Conservation (phyloP, 805 yeast genomes). For the Tanozyma kutaoensis region DNA sequence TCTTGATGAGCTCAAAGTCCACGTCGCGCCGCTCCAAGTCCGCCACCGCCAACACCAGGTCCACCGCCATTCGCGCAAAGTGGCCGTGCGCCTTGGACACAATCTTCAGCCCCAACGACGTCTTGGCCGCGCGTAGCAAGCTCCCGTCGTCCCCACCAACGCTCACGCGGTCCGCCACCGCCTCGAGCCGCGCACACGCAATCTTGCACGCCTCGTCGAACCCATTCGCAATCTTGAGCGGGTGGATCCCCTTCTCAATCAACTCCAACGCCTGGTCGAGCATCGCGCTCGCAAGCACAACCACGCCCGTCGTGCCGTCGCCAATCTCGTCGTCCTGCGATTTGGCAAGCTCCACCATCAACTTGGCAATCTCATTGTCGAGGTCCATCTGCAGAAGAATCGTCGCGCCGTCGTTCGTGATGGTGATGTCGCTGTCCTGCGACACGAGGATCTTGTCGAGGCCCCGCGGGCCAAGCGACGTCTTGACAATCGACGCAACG, state of each 20-base stretch:
- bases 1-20: conserved; percentile 90
- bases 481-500: conserved; percentile 82
- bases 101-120: conserved; percentile 90
- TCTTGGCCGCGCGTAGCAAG: conserved; percentile 82
- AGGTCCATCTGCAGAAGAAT: conserved; percentile 91
- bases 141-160: conserved; percentile 40
- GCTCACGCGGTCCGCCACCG: conserved; percentile 54
- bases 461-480: conserved; percentile 97
- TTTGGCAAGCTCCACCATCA: conserved; percentile 83
- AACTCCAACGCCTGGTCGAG: conserved; percentile 89
- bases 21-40: conserved; percentile 89
- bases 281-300: conserved; percentile 87
- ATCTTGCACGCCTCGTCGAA: conserved; percentile 93
- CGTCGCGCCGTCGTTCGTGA: conserved; percentile 98
- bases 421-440: conserved; percentile 96
- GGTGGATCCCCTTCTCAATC: conserved; percentile 95
- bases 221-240: conserved; percentile 93
- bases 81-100: conserved; percentile 89
- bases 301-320: conserved; percentile 98
- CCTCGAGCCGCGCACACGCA: conserved; percentile 68
- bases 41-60: conserved; percentile 85
- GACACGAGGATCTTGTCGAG: conserved; percentile 88
- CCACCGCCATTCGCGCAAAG: conserved; percentile 95
- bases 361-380: conserved; percentile 90
- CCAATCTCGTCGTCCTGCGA: conserved; percentile 98